Base-by-base conservation (phyloP, 306 rosid species). In the Herpetospermum pedunculosum region DNA sequence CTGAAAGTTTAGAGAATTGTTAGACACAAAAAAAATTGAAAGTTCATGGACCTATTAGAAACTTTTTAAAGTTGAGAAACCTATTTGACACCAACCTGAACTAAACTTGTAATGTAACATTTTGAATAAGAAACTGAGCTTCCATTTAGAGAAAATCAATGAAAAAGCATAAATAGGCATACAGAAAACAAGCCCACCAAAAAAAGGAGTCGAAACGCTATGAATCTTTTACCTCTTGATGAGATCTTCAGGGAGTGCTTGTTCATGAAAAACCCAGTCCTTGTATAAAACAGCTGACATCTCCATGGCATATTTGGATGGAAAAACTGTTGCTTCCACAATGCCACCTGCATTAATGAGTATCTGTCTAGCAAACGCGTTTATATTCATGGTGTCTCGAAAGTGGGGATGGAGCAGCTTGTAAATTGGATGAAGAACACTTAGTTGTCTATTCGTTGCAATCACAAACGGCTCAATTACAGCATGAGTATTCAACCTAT, bases 401-500 rank as follows among this genome's bases (percentile, higher is more conserved):
- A 85, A 85, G 70, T 85, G 89, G 69, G 89, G 89, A 48, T 83
- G 81, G 62, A 85, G 54, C 58, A 85, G 83, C 68, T 80, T 85
- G 72, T 40, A 43, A 40, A 65, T 23, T 38, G 72, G 72, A 65
- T 65, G 72, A 40, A 65, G 50, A 40, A 82, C 84, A 3, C 89
- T 85, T 13, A 85, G 74, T 44, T 73, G 89, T 78, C 89, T 78
- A 63, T 85, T 85, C 0, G 86, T 85, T 48, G 86, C 86, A 32
- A 85, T 82, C 52, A 85, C 83, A 53, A 82, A 37, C 4, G 72
- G 72, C 34, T 65, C 72, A 21, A 65, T 65, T 23, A 65, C 72
- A 19, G 72, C 52, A 65, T 91, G 97, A 71, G 97, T 91, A 64
- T 89, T 83, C 75, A 91, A 64, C 94, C 92, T 88, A 48, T 85